phyloP scores from a whole-genome alignment of 1,139 yeast genomes.

The Yamadazyma trypodendri region DNA sequence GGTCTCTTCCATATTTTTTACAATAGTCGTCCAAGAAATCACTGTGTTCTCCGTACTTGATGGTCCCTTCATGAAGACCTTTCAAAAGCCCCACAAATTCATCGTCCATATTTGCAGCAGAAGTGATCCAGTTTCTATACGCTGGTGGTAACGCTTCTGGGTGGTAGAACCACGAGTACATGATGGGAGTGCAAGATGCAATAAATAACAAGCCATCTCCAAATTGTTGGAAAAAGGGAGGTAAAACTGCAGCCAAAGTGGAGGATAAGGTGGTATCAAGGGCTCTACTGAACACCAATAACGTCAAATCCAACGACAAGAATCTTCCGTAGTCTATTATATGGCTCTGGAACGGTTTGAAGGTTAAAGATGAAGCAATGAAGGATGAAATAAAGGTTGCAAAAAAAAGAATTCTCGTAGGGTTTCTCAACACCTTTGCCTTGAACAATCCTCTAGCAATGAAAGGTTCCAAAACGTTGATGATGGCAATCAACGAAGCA shows the following conservation, averaged over 20 bases:
- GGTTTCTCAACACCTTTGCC: slow-evolving; percentile 11
- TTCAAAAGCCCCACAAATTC: slow-evolving; percentile 26
- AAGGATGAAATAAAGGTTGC: slow-evolving; percentile 32
- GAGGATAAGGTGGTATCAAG: slow-evolving; percentile 33
- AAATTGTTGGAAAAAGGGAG: slow-evolving; percentile 14
- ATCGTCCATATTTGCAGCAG: slow-evolving; percentile 42
- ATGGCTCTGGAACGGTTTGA: slow-evolving; percentile 32
- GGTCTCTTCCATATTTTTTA: slow-evolving; percentile 26
- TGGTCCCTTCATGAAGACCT: slow-evolving; percentile 21
- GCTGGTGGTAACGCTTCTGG: slow-evolving; percentile 35
- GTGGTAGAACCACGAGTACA: slow-evolving; percentile 37
- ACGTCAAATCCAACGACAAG: slow-evolving; percentile 33
- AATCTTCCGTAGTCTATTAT: slow-evolving; percentile 29
- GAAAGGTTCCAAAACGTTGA: slow-evolving; percentile 35
- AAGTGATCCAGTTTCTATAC: slow-evolving; percentile 39
- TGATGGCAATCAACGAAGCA: slow-evolving; percentile 29
- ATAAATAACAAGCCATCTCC: slow-evolving; percentile 34
- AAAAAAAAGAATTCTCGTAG: slow-evolving; percentile 23
- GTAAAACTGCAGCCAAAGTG: slow-evolving; percentile 20
- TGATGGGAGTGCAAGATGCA: slow-evolving; percentile 28
- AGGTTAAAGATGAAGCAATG: slow-evolving; percentile 25
- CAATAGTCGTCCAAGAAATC: slow-evolving; percentile 25
- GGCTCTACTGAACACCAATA: slow-evolving; percentile 37
- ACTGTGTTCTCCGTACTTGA: slow-evolving; percentile 28
- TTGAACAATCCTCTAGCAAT: slow-evolving; percentile 18